Base-by-base conservation (phyloP, 371 early-diverging fungal genomes). In the Lichtheimia hyalospora region DNA sequence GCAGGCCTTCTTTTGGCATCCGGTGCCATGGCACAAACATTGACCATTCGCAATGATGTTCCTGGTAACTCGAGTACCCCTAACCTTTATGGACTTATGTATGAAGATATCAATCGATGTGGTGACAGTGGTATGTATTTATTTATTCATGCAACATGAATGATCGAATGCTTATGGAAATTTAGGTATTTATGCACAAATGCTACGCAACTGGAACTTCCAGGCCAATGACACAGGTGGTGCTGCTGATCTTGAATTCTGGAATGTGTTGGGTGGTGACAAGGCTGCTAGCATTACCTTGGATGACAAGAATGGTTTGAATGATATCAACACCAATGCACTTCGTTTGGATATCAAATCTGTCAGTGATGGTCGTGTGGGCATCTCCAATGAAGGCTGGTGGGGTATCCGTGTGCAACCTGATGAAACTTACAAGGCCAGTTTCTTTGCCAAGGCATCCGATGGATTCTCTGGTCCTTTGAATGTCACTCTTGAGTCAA, bases 81-180 rank as follows among this genome's bases (percentile, higher is more conserved):
- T 21, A 52, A 52, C n/a, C 56, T 58, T 12, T 67, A 67, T 41
- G 68, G 68, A 6, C 49, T 58, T n/a, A 67, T 67, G 68, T 67
- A 63, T 50, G 68, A 67, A 25, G 68, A 67, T 28, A 67, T 67
- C 49, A 67, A 62, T 28, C 60, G 57, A n/a, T 57, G 60, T 23
- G 68, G 68, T 14, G 68, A 67, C 14, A 42, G 62, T 43, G 68
- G 68, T 57, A 50, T 46, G 61, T 55, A 43, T 51, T n/a, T 10
- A 28, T 42, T 15, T 13, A 18, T 40, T 40, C 20, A 3, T n/a
- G n/a, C 14, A 23, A 34, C 0, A 8, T 34, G 34, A 3, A n/a
- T 16, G 24, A 16, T 40, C 16, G 41, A 42, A 21, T 34, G 34
- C 34, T 13, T 5, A 55, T 18, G 39, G 1, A 16, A 24, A 12